Base-by-base conservation (phyloP, 305 asterid genomes). In the Fraxinus baroniana region DNA sequence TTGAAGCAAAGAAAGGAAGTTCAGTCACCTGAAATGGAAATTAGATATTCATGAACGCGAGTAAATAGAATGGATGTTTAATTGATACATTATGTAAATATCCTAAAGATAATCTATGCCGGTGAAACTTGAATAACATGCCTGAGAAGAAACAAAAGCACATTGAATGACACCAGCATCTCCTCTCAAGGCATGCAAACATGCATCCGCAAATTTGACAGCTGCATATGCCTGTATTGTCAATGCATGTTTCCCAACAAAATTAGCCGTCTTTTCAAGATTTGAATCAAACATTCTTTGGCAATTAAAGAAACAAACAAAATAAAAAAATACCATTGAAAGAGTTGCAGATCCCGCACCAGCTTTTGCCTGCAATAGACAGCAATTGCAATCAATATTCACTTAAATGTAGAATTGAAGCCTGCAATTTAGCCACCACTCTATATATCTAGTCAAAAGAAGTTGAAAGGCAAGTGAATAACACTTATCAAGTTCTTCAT, bases 261-360 rank as follows among this genome's bases (percentile, higher is more conserved):
- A 36, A 52, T 32, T 49, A 78, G 35, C 7, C 6, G n/a, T 57
- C 28, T 68, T 3, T 70, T 68, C 39, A 64, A 68, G 57, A 28
- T 22, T 28, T 24, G 39, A 68, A 68, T n/a, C 22, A 17, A 32
- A 32, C 39, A 32, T 70, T 70, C 76, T 70, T 70, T 70, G 39
- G 44, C 76, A 28, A 24, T 17, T 0, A 32, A 32, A 17, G 44
- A 70, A 70, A 28, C 7, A 66, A 66, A 28, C 17, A 66, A 66
- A 26, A 66, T 24, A 33, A 73, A 77, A 39, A 22, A 37, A 5
- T 76, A 94, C 99, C 98, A 94, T 96, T 18, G 98, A 96, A 82
- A 96, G 94, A 83, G 99, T 96, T 49, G 99, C 99, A 41, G 99
- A 94, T 86, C 99, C 99, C n/a, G 99, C 87, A 80, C 98, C 98